Evolutionary conservation across 768 basidiomycete species (phyloP).

Genomic region (Rhizopogon vinicolor): DNA sequence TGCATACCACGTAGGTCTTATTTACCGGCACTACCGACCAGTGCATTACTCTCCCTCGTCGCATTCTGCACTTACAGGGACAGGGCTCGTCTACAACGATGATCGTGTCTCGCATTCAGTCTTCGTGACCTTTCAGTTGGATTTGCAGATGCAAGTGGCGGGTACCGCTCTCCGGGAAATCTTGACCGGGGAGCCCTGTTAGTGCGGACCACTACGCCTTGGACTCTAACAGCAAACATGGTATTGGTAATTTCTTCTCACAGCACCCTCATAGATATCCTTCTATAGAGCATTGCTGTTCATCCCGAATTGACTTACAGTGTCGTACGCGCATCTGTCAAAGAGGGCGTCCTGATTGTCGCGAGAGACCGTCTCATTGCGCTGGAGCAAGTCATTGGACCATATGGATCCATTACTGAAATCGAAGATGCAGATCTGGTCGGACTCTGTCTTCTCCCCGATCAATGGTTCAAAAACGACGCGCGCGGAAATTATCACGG

Average conservation of each 20-base stretch:
- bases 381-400: conserved; percentile 20
- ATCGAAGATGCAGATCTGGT: conserved; percentile 45
- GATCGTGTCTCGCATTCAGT: conserved; percentile 85
- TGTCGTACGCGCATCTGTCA: conserved; percentile 33
- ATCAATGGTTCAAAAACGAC: conserved; percentile 5
- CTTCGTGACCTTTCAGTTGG: conserved; percentile 77
- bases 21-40: conserved; percentile 84
- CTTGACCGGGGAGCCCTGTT: conserved; percentile 40
- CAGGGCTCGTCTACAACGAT: conserved; percentile 88
- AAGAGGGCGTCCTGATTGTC: conserved; percentile 37
- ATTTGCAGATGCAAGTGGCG: conserved; percentile 19
- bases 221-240: conserved; percentile 96
- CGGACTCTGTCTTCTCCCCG: conserved; percentile 54
- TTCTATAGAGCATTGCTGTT: conserved; percentile 78
- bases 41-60: conserved; percentile 96
- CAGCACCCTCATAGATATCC: background rate
- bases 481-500: conserved; percentile 50
- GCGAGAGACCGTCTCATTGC: conserved; percentile 46
- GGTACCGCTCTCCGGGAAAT: conserved; percentile 26
- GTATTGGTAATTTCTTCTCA: conserved; percentile 35
- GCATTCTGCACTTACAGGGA: conserved; percentile 89
- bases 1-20: too few relatives aligned
- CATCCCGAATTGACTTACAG: conserved; percentile 68
- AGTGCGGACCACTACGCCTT: conserved; percentile 98
- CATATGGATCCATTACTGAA: conserved; percentile 13